phyloP scores from a whole-genome alignment of 306 rosid species.

The Pyrus pyrifolia region DNA sequence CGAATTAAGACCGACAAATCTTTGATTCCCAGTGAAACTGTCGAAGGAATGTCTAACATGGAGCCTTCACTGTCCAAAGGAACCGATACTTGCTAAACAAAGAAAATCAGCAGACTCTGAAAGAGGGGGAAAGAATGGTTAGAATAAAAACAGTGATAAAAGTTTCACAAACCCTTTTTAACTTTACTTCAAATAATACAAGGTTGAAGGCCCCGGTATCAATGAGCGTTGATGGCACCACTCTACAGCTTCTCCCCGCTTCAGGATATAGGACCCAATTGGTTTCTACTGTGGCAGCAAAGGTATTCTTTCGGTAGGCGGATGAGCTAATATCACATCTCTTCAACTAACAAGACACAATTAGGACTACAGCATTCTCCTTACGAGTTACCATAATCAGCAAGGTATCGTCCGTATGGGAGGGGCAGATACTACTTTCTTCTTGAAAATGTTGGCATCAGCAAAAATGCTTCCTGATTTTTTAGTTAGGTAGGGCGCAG shows the following conservation, averaged over 20 bases:
- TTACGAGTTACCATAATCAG: background rate
- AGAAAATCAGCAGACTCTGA: conserved; percentile 25
- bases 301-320: conserved; percentile 3
- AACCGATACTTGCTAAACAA: conserved; percentile 10
- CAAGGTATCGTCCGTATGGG: background rate
- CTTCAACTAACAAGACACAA: conserved; percentile 3
- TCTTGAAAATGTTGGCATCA: conserved; percentile 13
- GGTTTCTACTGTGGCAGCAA: conserved; percentile 10
- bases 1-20: conserved; percentile 1
- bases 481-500: conserved; percentile 24
- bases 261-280: conserved; percentile 5
- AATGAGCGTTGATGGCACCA: conserved; percentile 30
- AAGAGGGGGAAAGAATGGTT: conserved; percentile 32
- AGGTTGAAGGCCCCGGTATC: conserved; percentile 29
- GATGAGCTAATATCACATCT: conserved; percentile 11
- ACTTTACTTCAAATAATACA: conserved; percentile 31
- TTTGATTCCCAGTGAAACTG: conserved; percentile 11
- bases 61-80: conserved; percentile 17
- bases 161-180: conserved; percentile 22
- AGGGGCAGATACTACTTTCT: conserved; percentile 4
- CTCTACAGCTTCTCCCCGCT: conserved; percentile 4
- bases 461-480: conserved; percentile 17
- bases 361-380: background rate
- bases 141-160: conserved; percentile 20
- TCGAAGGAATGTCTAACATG: conserved; percentile 13